Evolutionary conservation across 2,329 filamentous ascomycete genomes (phyloP).

Genomic region (Thelonectria olida): DNA sequence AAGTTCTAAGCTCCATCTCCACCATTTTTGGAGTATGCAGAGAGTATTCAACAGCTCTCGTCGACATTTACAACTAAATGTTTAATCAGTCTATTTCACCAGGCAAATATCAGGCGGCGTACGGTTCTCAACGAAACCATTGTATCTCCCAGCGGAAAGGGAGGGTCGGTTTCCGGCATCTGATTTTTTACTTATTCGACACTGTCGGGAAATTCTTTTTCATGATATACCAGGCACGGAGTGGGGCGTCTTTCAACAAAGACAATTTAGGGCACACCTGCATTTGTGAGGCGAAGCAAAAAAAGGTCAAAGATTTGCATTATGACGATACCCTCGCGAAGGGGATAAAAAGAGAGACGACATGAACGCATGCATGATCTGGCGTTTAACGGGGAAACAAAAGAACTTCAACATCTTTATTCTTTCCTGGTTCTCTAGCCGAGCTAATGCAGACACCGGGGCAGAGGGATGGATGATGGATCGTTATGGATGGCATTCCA

Average conservation of each 20-base stretch:
- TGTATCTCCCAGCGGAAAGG: slow-evolving; percentile 46
- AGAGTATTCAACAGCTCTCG: slow-evolving; percentile 55
- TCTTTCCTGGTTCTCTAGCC: slow-evolving; percentile 54
- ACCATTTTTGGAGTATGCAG: slow-evolving; percentile 30
- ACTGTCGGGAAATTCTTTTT: slow-evolving; percentile 42
- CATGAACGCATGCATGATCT: slow-evolving; percentile 41
- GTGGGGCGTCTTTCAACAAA: slow-evolving; percentile 60
- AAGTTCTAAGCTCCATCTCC: slow-evolving; percentile 74
- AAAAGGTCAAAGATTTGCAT: slow-evolving; percentile 49
- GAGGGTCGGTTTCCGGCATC: slow-evolving; percentile 49
- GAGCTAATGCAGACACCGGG: slow-evolving; percentile 49
- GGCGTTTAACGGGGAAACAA: slow-evolving; percentile 55
- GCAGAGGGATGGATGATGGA: slow-evolving; percentile 31
- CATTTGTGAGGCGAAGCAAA: slow-evolving; percentile 50
- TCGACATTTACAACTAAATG: slow-evolving; percentile 46
- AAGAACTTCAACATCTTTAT: slow-evolving; percentile 60
- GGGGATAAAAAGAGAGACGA: slow-evolving; percentile 44
- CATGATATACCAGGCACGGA: slow-evolving; percentile 48
- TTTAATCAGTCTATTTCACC: slow-evolving; percentile 51
- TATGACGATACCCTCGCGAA: slow-evolving; percentile 51
- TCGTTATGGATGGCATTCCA: slow-evolving; percentile 30
- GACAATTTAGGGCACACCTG: slow-evolving; percentile 49
- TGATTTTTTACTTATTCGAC: slow-evolving; percentile 41
- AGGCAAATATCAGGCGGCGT: slow-evolving; percentile 50
- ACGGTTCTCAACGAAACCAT: slow-evolving; percentile 59